Evolutionary conservation across 805 yeast species (phyloP).

Genomic region (Starmerella floricola): DNA sequence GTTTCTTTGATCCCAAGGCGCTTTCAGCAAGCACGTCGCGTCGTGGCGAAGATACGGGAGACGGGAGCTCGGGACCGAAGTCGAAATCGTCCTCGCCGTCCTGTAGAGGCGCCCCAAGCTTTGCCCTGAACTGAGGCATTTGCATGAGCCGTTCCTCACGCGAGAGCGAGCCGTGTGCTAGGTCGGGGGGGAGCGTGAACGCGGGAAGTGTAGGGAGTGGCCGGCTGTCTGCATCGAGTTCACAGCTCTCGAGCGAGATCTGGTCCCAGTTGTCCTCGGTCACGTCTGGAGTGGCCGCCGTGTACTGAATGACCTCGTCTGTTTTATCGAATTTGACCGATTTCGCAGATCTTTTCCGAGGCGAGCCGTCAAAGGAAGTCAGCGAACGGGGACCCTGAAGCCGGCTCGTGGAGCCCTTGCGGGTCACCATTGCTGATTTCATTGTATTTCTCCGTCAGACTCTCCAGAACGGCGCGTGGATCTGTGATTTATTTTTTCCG

Average conservation of each 20-base stretch:
- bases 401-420: constrained; percentile 20
- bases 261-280: constrained; percentile 19
- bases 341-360: constrained; percentile 14
- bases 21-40: not conserved
- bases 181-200: not conserved
- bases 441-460: too few relatives aligned
- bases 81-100: constrained; percentile 12
- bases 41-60: not conserved
- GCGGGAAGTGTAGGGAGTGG: constrained; percentile 16
- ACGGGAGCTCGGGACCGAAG: constrained; percentile 2
- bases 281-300: constrained; percentile 21
- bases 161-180: not conserved
- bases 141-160: constrained; percentile 5
- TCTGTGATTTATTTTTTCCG: too few relatives aligned
- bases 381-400: constrained; percentile 22
- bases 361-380: constrained; percentile 10
- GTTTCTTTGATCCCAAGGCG: too few relatives aligned
- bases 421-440: constrained; percentile 23
- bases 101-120: constrained; percentile 5
- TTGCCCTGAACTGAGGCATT: constrained; percentile 1
- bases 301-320: constrained; percentile 24
- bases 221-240: constrained; percentile 6
- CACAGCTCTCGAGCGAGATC: constrained; percentile 15
- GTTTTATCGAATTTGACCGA: constrained; percentile 24
- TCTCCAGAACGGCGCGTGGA: too few relatives aligned